Conservation (phyloP, 192 early-diverging fungal genomes). For the Phycomyces blakesleeanus region DNA sequence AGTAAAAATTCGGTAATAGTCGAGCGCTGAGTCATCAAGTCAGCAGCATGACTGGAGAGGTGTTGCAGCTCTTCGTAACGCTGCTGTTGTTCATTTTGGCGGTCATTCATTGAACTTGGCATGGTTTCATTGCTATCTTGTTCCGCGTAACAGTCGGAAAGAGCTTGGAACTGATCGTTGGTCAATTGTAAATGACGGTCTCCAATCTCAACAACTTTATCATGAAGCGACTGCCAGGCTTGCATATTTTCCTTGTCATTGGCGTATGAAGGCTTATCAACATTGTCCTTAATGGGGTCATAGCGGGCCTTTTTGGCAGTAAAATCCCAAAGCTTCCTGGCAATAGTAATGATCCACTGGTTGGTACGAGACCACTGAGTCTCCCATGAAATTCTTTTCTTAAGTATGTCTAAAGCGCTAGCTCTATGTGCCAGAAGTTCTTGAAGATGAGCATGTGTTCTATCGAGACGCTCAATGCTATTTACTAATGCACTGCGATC, state of each 20-base stretch:
- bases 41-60: slow-evolving; percentile 16
- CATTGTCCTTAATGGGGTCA: slow-evolving; percentile 14
- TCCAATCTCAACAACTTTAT: slow-evolving; percentile 21
- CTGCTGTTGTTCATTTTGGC: slow-evolving; percentile 18
- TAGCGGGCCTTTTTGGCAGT: slow-evolving; percentile 30
- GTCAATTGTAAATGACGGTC: slow-evolving; percentile 21
- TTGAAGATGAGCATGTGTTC: slow-evolving; percentile 10
- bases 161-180: slow-evolving; percentile 11
- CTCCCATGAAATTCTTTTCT: slow-evolving; percentile 28
- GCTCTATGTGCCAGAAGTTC: slow-evolving; percentile 7
- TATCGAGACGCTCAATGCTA: slow-evolving; percentile 16
- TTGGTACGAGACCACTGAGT: slow-evolving; percentile 20
- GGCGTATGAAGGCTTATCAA: slow-evolving; percentile 20
- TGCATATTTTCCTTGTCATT: slow-evolving; percentile 25
- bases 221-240: slow-evolving; percentile 17
- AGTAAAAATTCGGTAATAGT: slow-evolving; percentile 30
- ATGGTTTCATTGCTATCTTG: neutral
- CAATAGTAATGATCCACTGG: slow-evolving; percentile 26
- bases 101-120: neutral
- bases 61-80: slow-evolving; percentile 11
- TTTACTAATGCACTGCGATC: slow-evolving; percentile 24
- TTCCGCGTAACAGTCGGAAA: slow-evolving; percentile 22
- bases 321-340: slow-evolving; percentile 34
- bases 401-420: slow-evolving; percentile 17
- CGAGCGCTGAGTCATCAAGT: slow-evolving; percentile 26